Evolutionary conservation across 1,284 basidiomycete species (phyloP).

Genomic region (Lentinus polychrous): DNA sequence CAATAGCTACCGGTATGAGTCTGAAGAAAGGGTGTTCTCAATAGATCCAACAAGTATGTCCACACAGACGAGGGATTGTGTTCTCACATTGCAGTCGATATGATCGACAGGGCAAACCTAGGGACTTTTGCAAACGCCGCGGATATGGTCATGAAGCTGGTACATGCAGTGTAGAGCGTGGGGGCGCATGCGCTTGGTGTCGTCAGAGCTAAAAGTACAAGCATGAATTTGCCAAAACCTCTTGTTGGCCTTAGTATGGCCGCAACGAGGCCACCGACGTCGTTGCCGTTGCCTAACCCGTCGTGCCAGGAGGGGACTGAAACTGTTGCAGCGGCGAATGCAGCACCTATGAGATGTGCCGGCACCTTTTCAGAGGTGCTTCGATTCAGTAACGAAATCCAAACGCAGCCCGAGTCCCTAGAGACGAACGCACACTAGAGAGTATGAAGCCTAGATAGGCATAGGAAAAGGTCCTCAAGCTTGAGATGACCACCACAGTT

Average conservation of each 20-base stretch:
- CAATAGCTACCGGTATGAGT: conserved; percentile 51
- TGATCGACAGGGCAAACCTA: conserved; percentile 62
- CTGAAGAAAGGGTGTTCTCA: conserved; percentile 22
- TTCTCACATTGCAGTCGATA: conserved; percentile 70
- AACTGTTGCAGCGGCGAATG: conserved; percentile 50
- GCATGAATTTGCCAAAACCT: conserved; percentile 51
- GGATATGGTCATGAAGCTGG: conserved; percentile 64
- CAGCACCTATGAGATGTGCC: conserved; percentile 59
- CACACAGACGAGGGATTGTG: no score
- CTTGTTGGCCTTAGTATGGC: conserved; percentile 37
- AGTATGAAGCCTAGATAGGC: conserved; percentile 5
- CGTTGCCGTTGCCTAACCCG: conserved; percentile 47
- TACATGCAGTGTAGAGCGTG: conserved; percentile 73
- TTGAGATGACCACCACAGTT: conserved; percentile 15
- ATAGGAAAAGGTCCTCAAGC: conserved; percentile 40
- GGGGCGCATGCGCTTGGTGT: conserved; percentile 58
- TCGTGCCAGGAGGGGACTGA: conserved; percentile 53
- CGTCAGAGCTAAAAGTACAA: conserved; percentile 49
- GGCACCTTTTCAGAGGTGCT: conserved; percentile 37
- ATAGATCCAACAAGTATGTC: conserved; percentile 2
- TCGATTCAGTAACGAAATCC: no score
- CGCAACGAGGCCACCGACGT: conserved; percentile 44
- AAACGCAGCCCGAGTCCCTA: no score
- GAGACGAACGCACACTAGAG: conserved; percentile 1
- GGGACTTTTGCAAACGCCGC: conserved; percentile 53